Conservation (phyloP, 2,329 filamentous ascomycete species). For the Hypoxylon sp. region DNA sequence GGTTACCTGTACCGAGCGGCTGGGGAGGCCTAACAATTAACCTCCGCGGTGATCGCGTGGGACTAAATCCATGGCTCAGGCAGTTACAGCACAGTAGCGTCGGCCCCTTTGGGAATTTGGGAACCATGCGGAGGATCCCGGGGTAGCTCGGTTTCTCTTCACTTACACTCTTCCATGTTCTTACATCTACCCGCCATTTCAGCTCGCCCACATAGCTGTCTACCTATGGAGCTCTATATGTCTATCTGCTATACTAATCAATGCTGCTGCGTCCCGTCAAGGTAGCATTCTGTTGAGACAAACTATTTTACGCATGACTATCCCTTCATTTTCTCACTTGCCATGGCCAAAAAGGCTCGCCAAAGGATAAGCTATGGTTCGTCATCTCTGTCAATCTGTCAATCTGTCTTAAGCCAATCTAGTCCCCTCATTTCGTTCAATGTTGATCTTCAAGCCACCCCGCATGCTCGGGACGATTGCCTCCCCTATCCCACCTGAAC, state of each 20-base stretch:
- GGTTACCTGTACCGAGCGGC: not conserved
- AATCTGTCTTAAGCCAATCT: constrained; percentile 17
- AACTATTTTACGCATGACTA: constrained; percentile 33
- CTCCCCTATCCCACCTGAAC: constrained; percentile 10
- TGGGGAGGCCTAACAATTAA: not conserved
- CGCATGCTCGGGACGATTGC: constrained; percentile 39
- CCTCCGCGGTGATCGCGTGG: not conserved
- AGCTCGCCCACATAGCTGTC: not conserved
- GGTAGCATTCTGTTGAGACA: constrained; percentile 28
- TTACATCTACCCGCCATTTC: not conserved
- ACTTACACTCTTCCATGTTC: not conserved
- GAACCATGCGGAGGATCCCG: not conserved
- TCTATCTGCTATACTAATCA: constrained; percentile 12
- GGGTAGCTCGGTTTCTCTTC: not conserved
- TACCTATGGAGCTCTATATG: constrained; percentile 14
- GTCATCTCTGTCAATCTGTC: constrained; percentile 46
- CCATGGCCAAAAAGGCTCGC: constrained; percentile 74
- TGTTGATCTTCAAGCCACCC: constrained; percentile 42
- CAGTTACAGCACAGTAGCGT: constrained; percentile 3
- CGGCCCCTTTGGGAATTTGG: not conserved
- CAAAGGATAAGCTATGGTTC: constrained; percentile 76
- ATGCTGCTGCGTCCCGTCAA: constrained; percentile 7
- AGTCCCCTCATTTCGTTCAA: constrained; percentile 17
- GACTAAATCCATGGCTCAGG: not conserved
- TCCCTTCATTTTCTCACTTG: constrained; percentile 41